A percentile compares a stretch with the other conserved stretches of the same genome.
phyloP scores from a whole-genome alignment of 306 rosid genomes.

The Biancaea sappan region DNA sequence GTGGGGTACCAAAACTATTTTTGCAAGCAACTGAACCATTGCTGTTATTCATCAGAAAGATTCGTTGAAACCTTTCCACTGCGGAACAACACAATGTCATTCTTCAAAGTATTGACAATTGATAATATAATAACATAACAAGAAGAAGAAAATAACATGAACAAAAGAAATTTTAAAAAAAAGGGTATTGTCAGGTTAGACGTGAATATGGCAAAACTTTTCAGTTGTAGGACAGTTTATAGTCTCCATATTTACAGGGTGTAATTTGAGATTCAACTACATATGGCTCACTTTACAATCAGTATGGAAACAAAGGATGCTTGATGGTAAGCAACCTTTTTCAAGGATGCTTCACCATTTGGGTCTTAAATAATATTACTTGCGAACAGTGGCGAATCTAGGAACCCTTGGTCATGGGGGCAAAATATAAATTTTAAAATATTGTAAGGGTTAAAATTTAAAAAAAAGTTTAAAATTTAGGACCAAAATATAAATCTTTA shows the following conservation, averaged over 20 bases:
- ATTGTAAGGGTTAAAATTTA: too few species aligned
- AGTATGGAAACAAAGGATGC: constrained; percentile 20
- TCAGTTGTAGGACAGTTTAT: background rate
- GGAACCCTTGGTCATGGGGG: too few species aligned
- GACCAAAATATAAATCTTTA: too few species aligned
- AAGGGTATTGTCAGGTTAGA: constrained; percentile 5
- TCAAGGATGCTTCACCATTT: constrained; percentile 24
- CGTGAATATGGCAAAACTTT: background rate
- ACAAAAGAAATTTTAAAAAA: background rate
- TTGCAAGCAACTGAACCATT: constrained; percentile 30
- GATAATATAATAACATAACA: constrained; percentile 10
- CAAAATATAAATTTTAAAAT: too few species aligned
- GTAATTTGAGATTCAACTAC: background rate
- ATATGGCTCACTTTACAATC: background rate
- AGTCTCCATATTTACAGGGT: background rate
- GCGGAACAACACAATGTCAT: constrained; percentile 37
- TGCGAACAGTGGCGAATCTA: too few species aligned
- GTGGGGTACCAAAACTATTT: constrained; percentile 54
- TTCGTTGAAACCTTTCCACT: constrained; percentile 29
- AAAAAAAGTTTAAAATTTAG: too few species aligned
- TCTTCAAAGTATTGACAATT: constrained; percentile 1
- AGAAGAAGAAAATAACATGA: background rate
- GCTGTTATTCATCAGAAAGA: constrained; percentile 49
- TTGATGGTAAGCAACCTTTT: background rate
- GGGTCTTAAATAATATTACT: background rate